Conservation (phyloP, 768 basidiomycete genomes). For the Tylopilus balloui region DNA sequence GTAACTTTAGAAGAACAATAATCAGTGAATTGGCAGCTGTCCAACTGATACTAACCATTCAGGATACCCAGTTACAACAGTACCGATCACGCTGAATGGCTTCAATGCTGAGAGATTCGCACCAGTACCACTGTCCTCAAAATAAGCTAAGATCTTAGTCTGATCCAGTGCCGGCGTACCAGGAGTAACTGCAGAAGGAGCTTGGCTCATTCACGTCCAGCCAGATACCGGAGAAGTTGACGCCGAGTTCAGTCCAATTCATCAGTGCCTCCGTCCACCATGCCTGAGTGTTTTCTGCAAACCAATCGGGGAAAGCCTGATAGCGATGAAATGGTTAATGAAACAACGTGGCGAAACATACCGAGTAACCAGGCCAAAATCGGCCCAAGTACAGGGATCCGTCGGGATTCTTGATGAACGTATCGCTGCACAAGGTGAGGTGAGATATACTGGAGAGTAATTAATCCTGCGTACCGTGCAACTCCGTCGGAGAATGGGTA, state of each 20-base stretch:
- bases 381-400: conserved; percentile 67
- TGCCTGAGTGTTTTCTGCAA: conserved; percentile 43
- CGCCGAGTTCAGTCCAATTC: conserved; percentile 50
- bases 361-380: conserved; percentile 77
- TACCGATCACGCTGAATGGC: conserved; percentile 50
- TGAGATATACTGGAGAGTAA: not conserved
- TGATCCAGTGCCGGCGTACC: conserved; percentile 29
- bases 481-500: conserved; percentile 60
- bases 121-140: conserved; percentile 40
- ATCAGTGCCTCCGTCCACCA: conserved; percentile 60
- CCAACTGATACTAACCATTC: conserved; percentile 47
- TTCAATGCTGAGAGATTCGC: conserved; percentile 53
- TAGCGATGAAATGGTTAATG: not conserved
- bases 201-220: conserved; percentile 65
- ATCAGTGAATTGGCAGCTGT: not conserved
- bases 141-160: not conserved
- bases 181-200: conserved; percentile 62
- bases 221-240: conserved; percentile 68
- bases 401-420: conserved; percentile 74
- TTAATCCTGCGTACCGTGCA: conserved; percentile 41
- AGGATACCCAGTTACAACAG: conserved; percentile 53
- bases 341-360: conserved; percentile 21
- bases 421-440: conserved; percentile 39
- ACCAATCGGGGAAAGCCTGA: conserved; percentile 62
- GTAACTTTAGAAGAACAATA: conserved; percentile 46